Percentiles rank a stretch among this genome's conserved stretches.
Conservation (phyloP, 192 early-diverging fungal species). For the Neocallimastix lanati region DNA sequence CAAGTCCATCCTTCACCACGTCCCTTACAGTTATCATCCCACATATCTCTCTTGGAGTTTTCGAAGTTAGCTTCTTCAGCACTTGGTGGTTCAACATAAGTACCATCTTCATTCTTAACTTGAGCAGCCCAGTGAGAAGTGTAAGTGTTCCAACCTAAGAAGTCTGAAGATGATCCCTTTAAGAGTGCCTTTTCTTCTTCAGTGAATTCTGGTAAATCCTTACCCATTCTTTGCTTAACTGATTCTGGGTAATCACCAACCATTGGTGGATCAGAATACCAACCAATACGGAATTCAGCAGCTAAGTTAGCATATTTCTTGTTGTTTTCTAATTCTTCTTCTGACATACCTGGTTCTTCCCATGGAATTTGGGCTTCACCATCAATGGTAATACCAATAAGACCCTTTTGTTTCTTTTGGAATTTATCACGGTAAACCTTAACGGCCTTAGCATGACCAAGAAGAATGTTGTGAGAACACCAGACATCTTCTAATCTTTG, state of each 20-base stretch:
- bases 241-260: conserved; percentile 15
- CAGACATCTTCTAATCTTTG: background rate
- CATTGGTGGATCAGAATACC: conserved; percentile 21
- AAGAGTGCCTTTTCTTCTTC: conserved; percentile 8
- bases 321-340: background rate
- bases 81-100: too few relatives aligned
- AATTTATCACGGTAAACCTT: conserved; percentile 4
- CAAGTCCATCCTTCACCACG: too few relatives aligned
- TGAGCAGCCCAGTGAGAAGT: conserved; percentile 5
- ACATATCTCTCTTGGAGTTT: too few relatives aligned
- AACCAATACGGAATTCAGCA: conserved; percentile 10
- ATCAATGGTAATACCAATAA: conserved; percentile 10
- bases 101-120: too few relatives aligned
- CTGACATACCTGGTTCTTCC: background rate
- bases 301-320: conserved; percentile 2
- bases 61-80: too few relatives aligned
- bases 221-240: conserved; percentile 6
- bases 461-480: conserved; percentile 5
- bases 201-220: conserved; percentile 11
- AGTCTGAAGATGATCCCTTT: conserved; percentile 13
- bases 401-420: conserved; percentile 3
- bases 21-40: too few relatives aligned
- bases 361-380: background rate
- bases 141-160: conserved; percentile 20
- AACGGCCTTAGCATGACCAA: conserved; percentile 11